These are phyloP conservation scores for Penicillium arizonense DNA, from an alignment of 495 filamentous ascomycete genomes.

Conservation along the genomic window DNA sequence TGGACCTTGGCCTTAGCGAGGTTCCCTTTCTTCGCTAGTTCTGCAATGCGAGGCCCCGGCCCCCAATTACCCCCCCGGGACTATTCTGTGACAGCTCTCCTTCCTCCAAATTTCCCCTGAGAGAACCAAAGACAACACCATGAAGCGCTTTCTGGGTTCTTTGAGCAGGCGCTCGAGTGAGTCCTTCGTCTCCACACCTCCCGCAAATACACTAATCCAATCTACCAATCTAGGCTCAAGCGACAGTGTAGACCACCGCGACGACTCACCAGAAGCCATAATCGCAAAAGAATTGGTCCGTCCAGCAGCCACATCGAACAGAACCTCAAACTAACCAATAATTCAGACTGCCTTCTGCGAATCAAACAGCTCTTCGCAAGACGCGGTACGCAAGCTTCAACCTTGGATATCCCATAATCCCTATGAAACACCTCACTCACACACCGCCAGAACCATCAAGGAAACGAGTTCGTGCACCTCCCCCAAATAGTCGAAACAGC, in stretches of 20 bases:
- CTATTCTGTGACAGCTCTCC: background rate
- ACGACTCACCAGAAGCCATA: constrained; percentile 49
- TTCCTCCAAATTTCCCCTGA: background rate
- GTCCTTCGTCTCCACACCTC: constrained; percentile 12
- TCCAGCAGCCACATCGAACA: background rate
- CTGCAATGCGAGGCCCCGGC: background rate
- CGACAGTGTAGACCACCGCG: constrained; percentile 17
- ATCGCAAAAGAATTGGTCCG: constrained; percentile 50
- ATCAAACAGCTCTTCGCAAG: constrained; percentile 62
- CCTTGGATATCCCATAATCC: background rate
- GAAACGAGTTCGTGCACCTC: constrained; percentile 89
- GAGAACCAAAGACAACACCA: background rate
- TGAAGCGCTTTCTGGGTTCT: constrained; percentile 20
- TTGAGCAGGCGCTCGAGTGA: constrained; percentile 26
- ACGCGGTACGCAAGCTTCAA: constrained; percentile 48
- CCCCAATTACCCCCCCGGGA: constrained; percentile 2
- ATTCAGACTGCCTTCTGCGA: constrained; percentile 71
- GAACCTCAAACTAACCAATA: constrained; percentile 9
- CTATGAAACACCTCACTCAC: background rate
- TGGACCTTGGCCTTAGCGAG: background rate
- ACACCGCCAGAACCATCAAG: constrained; percentile 38
- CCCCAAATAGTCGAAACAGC: constrained; percentile 91
- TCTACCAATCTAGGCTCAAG: constrained; percentile 16
- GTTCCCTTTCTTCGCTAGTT: background rate
- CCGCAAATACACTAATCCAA: constrained; percentile 3